Conservation (phyloP, 192 early-diverging fungal genomes). For the Backusella luteola region DNA sequence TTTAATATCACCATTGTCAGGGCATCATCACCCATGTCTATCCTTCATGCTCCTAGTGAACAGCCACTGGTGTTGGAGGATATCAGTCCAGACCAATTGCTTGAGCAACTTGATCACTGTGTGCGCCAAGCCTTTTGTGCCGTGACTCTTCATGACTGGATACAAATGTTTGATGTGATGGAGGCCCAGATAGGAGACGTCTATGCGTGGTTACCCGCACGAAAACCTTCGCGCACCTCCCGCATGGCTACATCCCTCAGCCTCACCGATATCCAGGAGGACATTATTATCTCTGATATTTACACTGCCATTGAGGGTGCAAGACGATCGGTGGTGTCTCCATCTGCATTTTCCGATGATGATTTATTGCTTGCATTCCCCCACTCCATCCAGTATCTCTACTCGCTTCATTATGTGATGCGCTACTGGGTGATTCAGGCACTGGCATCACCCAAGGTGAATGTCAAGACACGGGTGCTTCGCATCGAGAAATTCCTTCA, state of each 20-base stretch:
- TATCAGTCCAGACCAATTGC: conserved; percentile 13
- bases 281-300: conserved; percentile 60
- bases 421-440: conserved; percentile 66
- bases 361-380: conserved; percentile 57
- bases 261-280: conserved; percentile 33
- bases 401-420: conserved; percentile 62
- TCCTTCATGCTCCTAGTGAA: not conserved
- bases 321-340: conserved; percentile 46
- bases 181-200: conserved; percentile 46
- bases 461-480: conserved; percentile 46
- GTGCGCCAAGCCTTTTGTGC: conserved; percentile 34
- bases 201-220: conserved; percentile 42
- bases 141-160: conserved; percentile 45
- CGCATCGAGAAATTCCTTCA: conserved; percentile 61
- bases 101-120: conserved; percentile 31
- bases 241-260: conserved; percentile 4
- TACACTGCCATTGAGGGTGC: conserved; percentile 56
- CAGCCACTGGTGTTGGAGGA: not conserved
- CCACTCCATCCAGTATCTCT: conserved; percentile 60
- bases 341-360: conserved; percentile 47
- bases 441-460: conserved; percentile 45
- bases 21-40: not conserved
- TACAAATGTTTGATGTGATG: conserved; percentile 42
- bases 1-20: not conserved
- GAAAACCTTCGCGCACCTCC: conserved; percentile 13